A percentile compares a stretch with the other conserved stretches of the same genome.
These are phyloP conservation scores for Dothistroma septosporum DNA, from an alignment of 2,329 filamentous ascomycete species.

Conservation along the genomic window DNA sequence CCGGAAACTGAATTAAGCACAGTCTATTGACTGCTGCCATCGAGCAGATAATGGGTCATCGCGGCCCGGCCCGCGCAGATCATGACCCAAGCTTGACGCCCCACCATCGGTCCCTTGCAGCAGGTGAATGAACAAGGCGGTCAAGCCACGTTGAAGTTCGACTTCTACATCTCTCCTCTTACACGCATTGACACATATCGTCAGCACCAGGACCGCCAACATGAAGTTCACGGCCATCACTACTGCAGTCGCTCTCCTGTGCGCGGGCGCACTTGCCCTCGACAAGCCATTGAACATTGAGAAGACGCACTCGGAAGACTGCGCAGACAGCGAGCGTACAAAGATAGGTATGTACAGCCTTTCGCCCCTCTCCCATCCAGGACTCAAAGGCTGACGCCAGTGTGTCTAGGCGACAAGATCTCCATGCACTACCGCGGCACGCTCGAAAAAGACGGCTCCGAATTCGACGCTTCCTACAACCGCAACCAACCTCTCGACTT, in stretches of 20 bases:
- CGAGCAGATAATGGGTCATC: neutral
- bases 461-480: conserved; percentile 60
- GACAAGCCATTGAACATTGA: conserved; percentile 69
- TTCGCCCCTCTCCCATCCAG: neutral
- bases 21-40: neutral
- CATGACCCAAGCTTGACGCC: neutral
- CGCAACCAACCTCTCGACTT: conserved; percentile 74
- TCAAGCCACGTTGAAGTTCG: conserved; percentile 1
- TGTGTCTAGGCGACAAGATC: conserved; percentile 65
- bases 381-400: neutral
- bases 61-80: neutral
- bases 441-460: conserved; percentile 61
- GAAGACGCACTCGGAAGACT: conserved; percentile 68
- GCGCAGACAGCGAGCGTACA: conserved; percentile 63
- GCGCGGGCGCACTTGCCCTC: conserved; percentile 43
- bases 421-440: conserved; percentile 87
- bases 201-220: neutral
- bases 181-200: neutral
- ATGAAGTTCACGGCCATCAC: conserved; percentile 46
- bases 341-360: conserved; percentile 35
- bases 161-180: neutral
- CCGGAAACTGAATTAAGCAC: too few species aligned
- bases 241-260: conserved; percentile 45
- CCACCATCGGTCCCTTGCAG: neutral
- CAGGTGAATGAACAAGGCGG: neutral